phyloP scores from a whole-genome alignment of 2,329 filamentous ascomycete species.

The Tolypocladium guangdongense region DNA sequence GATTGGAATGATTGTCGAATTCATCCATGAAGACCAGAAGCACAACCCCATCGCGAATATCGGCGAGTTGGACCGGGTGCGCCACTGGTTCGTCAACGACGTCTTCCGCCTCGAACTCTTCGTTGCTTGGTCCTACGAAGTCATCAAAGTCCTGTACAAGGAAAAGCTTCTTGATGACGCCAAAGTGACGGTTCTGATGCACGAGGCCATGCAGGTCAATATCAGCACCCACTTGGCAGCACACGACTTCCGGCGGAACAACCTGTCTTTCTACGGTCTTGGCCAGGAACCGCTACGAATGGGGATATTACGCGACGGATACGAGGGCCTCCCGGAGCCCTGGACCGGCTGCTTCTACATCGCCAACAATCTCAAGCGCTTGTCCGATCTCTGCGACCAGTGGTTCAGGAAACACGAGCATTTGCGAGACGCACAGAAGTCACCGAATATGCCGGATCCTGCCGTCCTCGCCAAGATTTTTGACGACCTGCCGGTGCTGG shows the following conservation, averaged over 20 bases:
- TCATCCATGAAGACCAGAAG: conserved; percentile 67
- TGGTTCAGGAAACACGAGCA: conserved; percentile 40
- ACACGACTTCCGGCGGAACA: conserved; percentile 61
- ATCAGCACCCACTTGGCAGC: conserved; percentile 47
- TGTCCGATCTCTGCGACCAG: conserved; percentile 45
- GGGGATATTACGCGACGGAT: conserved; percentile 52
- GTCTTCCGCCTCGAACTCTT: conserved; percentile 62
- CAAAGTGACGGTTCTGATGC: conserved; percentile 43
- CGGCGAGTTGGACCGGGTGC: conserved; percentile 66
- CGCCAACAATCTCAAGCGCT: conserved; percentile 49
- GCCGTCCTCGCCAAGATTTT: conserved; percentile 34
- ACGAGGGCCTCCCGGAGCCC: conserved; percentile 61
- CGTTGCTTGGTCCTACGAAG: conserved; percentile 68
- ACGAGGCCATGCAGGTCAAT: conserved; percentile 56
- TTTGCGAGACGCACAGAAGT: conserved; percentile 18
- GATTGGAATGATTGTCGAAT: conserved; percentile 62
- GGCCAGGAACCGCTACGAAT: conserved; percentile 53
- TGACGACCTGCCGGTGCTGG: conserved; percentile 37
- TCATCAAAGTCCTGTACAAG: conserved; percentile 61
- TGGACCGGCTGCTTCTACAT: conserved; percentile 70
- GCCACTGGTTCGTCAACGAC: conserved; percentile 80
- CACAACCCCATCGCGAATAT: conserved; percentile 50
- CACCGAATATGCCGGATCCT: conserved; percentile 23
- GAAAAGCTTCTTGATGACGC: conserved; percentile 45
- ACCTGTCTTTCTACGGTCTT: conserved; percentile 63